phyloP scores from a whole-genome alignment of 306 rosid species.

The Oxytropis ochrocephala region DNA sequence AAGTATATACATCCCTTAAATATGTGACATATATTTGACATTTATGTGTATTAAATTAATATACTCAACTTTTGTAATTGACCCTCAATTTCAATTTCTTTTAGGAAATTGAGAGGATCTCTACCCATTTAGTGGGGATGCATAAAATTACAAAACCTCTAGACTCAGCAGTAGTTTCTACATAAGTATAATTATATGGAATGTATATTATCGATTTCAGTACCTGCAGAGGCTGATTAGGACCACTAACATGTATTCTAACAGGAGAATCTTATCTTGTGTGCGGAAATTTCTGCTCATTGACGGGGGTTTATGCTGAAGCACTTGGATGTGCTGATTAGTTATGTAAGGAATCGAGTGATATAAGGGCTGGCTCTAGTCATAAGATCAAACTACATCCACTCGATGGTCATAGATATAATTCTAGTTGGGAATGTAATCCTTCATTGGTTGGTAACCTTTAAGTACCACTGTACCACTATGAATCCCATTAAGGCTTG shows the following conservation, averaged over 20 bases:
- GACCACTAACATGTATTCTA: slow-evolving; percentile 2
- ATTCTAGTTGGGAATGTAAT: background rate
- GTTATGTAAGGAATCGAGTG: slow-evolving; percentile 1
- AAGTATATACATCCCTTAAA: too few species aligned
- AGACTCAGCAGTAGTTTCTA: background rate
- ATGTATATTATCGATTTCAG: background rate
- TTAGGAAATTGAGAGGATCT: too few species aligned
- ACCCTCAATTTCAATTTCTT: too few species aligned
- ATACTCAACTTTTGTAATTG: too few species aligned
- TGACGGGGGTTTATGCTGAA: slow-evolving; percentile 14
- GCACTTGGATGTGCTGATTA: background rate
- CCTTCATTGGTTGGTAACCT: background rate
- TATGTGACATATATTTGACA: too few species aligned
- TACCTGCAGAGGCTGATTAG: background rate
- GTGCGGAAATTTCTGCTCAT: background rate
- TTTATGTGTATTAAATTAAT: too few species aligned
- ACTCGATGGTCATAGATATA: background rate
- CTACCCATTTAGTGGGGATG: slow-evolving; percentile 18
- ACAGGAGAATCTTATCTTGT: slow-evolving; percentile 9
- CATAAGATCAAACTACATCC: background rate
- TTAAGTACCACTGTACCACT: background rate
- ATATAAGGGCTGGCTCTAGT: slow-evolving; percentile 13
- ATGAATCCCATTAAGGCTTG: background rate
- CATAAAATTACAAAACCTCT: slow-evolving; percentile 10
- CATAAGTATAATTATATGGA: background rate